Evolutionary conservation across 2,329 filamentous ascomycete genomes (phyloP).

Genomic region (Verticillium nonalfalfae): DNA sequence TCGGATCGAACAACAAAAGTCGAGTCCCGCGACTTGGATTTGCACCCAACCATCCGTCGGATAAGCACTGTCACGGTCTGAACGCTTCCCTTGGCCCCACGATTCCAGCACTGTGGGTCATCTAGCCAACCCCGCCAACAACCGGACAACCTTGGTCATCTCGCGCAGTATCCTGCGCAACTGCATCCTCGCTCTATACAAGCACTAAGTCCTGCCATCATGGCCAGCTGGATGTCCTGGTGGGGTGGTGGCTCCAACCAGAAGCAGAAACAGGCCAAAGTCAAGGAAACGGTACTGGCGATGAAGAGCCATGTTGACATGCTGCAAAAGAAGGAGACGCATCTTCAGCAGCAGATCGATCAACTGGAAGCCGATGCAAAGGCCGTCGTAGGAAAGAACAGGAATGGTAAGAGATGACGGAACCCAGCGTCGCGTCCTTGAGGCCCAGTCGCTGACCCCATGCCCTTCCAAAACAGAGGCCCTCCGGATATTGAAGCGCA

Average conservation of each 20-base stretch:
- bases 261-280: constrained; percentile 77
- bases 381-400: background rate
- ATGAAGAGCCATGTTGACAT: constrained; percentile 89
- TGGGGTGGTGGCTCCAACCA: constrained; percentile 79
- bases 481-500: constrained; percentile 66
- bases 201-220: constrained; percentile 23
- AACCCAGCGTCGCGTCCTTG: background rate
- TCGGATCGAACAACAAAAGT: background rate
- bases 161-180: background rate
- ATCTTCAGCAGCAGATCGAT: constrained; percentile 85
- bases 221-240: constrained; percentile 77
- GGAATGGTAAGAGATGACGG: background rate
- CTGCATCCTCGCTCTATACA: background rate
- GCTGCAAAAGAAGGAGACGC: constrained; percentile 93
- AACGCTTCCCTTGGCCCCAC: background rate
- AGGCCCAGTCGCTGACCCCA: background rate
- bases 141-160: background rate
- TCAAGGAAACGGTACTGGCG: constrained; percentile 92
- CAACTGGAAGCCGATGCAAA: constrained; percentile 42
- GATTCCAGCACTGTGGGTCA: background rate
- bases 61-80: background rate
- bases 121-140: background rate
- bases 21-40: background rate
- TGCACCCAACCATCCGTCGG: background rate
- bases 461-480: constrained; percentile 55